Conservation (phyloP, 495 filamentous ascomycete species). For the Penicillium simplicissimum region DNA sequence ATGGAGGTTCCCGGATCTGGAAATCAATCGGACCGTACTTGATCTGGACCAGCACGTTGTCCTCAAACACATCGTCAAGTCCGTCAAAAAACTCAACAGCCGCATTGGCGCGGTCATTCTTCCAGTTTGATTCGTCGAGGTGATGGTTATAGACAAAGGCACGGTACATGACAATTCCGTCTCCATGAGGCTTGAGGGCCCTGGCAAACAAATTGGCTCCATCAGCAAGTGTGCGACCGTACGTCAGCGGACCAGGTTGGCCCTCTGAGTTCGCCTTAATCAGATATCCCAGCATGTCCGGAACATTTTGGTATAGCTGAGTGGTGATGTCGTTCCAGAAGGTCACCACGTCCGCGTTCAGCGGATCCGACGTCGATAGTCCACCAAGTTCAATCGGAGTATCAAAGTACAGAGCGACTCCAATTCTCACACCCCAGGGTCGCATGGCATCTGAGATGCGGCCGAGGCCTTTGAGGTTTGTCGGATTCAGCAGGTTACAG, state of each 20-base stretch:
- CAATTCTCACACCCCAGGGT: conserved; percentile 64
- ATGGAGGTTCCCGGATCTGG: conserved; percentile 65
- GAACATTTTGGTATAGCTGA: conserved; percentile 56
- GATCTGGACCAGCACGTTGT: conserved; percentile 68
- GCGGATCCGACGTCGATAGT: conserved; percentile 60
- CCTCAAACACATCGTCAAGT: conserved; percentile 63
- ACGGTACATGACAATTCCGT: conserved; percentile 65
- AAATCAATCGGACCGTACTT: conserved; percentile 75
- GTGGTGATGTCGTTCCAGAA: conserved; percentile 61
- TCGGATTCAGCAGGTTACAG: conserved; percentile 49
- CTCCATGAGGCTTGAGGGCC: conserved; percentile 54
- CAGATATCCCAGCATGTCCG: conserved; percentile 65
- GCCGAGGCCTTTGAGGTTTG: conserved; percentile 59
- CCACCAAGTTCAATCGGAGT: conserved; percentile 58
- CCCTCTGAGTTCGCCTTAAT: conserved; percentile 71
- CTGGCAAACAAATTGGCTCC: conserved; percentile 68
- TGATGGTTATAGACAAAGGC: conserved; percentile 66
- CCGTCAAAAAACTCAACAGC: conserved; percentile 63
- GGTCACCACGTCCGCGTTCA: conserved; percentile 54
- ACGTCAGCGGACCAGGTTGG: conserved; percentile 65
- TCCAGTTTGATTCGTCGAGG: conserved; percentile 58
- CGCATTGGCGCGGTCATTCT: conserved; percentile 64
- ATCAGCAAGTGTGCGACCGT: conserved; percentile 64
- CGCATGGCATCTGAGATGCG: conserved; percentile 61
- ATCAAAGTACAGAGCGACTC: conserved; percentile 64